Evolutionary conservation across 2,329 filamentous ascomycete genomes (phyloP), one percentile per base, ranked within the genome.

Genomic region (Clonostachys chloroleuca): DNA sequence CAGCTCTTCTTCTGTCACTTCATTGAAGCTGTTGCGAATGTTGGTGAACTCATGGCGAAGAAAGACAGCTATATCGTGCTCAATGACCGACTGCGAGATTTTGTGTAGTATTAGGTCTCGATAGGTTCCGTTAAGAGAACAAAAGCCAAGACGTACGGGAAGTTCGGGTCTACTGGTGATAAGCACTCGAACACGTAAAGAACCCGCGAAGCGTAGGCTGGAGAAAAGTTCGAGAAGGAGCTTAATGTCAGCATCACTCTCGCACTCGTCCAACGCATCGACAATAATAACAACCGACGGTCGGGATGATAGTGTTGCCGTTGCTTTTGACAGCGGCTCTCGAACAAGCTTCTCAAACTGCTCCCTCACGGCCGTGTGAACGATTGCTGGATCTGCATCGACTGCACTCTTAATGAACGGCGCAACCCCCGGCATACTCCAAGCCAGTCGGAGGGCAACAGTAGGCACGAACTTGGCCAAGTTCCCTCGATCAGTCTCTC

Each of bases 141-240:
- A 46, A 44, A 73, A 70, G 4, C 63, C 62, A 35, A 64, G 51
- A 5, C 60, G 58, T 47, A 68, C 59, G 5, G 57, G 59, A 6
- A 66, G 46, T 43, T 71, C 61, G 2, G 67, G 68, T 33, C 68
- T 55, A 48, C 68, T 72, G 0, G 67, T 71, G 10, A 71, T 36
- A 43, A 70, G 67, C n/a, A 64, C 45, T 45, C 57, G 60, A 34
- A 67, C 39, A 12, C 8, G 10, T 8, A 17, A 12, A 6, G 34
- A 36, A 10, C n/a, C 10, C n/a, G n/a, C n/a, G n/a, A n/a, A 10
- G 10, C n/a, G 10, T 10, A 36, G 34, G 34, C 33, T 34, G 9
- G 46, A 44, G 9, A 51, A 35, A 14, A 51, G 46, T 13, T 35
- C 14, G 12, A 48, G n/a, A 5, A 51, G 35, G 24, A 42, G 43